A percentile compares a stretch with the other conserved stretches of the same genome.
These are phyloP conservation scores for Colletotrichum sp. DNA, from an alignment of 2,329 filamentous ascomycete genomes.

Conservation along the genomic window DNA sequence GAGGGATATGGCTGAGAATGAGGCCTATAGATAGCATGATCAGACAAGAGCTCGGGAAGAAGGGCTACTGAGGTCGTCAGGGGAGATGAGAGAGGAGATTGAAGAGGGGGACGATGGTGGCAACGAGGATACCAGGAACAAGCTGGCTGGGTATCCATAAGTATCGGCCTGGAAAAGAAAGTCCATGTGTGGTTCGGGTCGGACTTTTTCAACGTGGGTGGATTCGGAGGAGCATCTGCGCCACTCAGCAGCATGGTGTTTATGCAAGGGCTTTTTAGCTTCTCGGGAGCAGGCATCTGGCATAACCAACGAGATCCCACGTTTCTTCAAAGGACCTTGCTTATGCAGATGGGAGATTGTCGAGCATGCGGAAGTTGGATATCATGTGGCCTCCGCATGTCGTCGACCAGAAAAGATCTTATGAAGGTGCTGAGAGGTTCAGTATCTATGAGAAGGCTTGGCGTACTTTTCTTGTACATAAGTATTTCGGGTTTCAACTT, in stretches of 20 bases:
- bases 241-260: background rate
- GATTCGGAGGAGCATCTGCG: background rate
- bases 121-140: background rate
- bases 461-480: background rate
- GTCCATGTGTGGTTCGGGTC: background rate
- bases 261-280: background rate
- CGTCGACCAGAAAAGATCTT: background rate
- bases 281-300: background rate
- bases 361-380: background rate
- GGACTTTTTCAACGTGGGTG: background rate
- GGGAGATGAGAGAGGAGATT: background rate
- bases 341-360: background rate
- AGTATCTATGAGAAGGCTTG: background rate
- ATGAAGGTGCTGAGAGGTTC: background rate
- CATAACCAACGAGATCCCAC: background rate
- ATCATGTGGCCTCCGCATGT: background rate
- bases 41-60: background rate
- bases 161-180: background rate
- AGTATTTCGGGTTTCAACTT: background rate
- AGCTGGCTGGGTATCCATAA: background rate
- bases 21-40: background rate
- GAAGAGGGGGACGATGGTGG: background rate
- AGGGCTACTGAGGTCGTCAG: accelerated
- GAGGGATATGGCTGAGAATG: background rate
- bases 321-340: background rate